These are phyloP conservation scores for Kernera saxatilis DNA, from an alignment of 345 rosid species.

Conservation along the genomic window DNA sequence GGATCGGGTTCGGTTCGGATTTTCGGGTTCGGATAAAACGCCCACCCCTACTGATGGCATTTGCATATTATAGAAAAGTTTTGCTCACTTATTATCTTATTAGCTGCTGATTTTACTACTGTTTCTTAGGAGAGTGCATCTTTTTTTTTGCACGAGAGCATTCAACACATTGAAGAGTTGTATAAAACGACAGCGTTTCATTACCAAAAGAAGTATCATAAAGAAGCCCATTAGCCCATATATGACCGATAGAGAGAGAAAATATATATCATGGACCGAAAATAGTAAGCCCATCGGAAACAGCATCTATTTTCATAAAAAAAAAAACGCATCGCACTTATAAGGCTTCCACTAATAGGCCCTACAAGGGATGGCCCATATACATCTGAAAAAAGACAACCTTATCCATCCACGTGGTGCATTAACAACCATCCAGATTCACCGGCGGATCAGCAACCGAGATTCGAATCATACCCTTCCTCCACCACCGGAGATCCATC, in stretches of 20 bases:
- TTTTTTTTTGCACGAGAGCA: too few species aligned
- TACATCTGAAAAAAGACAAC: neutral
- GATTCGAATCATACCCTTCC: conserved; percentile 31
- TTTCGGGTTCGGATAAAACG: too few species aligned
- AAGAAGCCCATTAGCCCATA: neutral
- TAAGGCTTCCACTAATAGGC: conserved; percentile 41
- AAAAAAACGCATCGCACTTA: conserved; percentile 69
- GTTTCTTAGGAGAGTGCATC: too few species aligned
- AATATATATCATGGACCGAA: neutral
- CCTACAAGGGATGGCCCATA: conserved; percentile 60
- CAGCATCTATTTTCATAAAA: neutral
- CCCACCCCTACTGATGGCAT: too few species aligned
- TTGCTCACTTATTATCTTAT: too few species aligned
- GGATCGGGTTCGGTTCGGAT: too few species aligned
- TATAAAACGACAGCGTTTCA: too few species aligned
- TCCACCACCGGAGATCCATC: conserved; percentile 63
- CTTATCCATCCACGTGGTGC: neutral
- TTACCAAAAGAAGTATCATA: neutral
- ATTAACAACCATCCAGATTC: neutral
- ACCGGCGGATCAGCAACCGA: conserved; percentile 37
- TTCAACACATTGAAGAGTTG: too few species aligned
- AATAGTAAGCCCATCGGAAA: neutral
- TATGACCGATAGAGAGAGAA: neutral
- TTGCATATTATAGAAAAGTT: too few species aligned
- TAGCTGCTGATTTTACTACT: too few species aligned